Percentiles rank a stretch among this genome's conserved stretches.
phyloP scores from a whole-genome alignment of 75 land plant genomes.

The Chamaecyparis obtusa region DNA sequence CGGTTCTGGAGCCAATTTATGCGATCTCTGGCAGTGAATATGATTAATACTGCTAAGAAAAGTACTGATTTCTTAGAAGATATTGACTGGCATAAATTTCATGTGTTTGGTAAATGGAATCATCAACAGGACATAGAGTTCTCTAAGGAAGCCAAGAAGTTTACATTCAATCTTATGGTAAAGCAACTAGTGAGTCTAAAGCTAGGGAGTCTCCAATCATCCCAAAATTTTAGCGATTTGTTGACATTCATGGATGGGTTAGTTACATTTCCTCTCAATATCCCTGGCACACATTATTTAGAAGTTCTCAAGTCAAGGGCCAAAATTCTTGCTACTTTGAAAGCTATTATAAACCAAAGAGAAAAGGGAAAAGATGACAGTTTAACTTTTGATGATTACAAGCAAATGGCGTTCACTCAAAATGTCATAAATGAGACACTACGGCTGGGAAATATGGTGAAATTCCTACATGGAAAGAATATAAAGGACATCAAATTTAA shows the following conservation, averaged over 20 bases:
- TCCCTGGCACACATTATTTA: slow-evolving; percentile 22
- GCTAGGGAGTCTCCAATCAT: not conserved
- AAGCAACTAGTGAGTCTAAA: slow-evolving; percentile 13
- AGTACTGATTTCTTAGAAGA: slow-evolving; percentile 18
- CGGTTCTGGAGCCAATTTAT: no score
- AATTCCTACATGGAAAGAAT: slow-evolving; percentile 64
- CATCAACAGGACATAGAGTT: not conserved
- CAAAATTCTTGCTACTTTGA: slow-evolving; percentile 32
- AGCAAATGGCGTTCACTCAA: slow-evolving; percentile 48
- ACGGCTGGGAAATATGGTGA: slow-evolving; percentile 66
- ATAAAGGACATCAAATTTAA: slow-evolving; percentile 48
- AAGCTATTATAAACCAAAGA: slow-evolving; percentile 32
- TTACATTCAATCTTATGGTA: slow-evolving; percentile 16
- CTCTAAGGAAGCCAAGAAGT: slow-evolving; percentile 40
- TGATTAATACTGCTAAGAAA: slow-evolving; percentile 24
- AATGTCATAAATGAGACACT: slow-evolving; percentile 50
- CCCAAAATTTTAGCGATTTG: slow-evolving; percentile 9
- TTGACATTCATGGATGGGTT: slow-evolving; percentile 20
- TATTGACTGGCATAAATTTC: slow-evolving; percentile 22
- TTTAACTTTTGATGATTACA: slow-evolving; percentile 48
- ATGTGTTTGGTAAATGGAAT: slow-evolving; percentile 30
- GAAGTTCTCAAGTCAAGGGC: slow-evolving; percentile 40
- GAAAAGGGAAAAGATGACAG: slow-evolving; percentile 21
- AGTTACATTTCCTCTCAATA: slow-evolving; percentile 18
- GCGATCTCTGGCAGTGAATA: slow-evolving; percentile 18